These are phyloP conservation scores for Lachancea meyersii DNA, from an alignment of 805 yeast species.

Conservation along the genomic window DNA sequence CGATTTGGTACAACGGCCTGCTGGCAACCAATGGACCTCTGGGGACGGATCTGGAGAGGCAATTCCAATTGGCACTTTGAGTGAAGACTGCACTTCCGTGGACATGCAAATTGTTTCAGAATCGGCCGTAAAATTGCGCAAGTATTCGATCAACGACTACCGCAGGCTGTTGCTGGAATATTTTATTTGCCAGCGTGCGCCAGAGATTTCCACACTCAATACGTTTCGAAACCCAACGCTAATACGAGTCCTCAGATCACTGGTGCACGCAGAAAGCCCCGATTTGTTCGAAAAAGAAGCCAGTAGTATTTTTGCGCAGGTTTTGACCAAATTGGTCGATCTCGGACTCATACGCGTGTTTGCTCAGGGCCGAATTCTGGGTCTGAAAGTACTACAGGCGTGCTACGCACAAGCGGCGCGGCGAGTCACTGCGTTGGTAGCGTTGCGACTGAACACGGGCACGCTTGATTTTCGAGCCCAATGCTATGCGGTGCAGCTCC, in stretches of 20 bases:
- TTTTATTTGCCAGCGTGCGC: not conserved
- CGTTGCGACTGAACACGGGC: constrained; percentile 5
- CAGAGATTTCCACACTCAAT: constrained; percentile 6
- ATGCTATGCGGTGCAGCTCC: not conserved
- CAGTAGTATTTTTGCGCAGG: constrained; percentile 1
- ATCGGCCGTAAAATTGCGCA: too few species aligned
- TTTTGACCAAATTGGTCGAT: not conserved
- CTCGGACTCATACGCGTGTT: constrained; percentile 3
- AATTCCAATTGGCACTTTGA: too few species aligned
- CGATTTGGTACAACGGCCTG: not conserved
- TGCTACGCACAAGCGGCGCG: constrained; percentile 1
- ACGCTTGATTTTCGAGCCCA: not conserved
- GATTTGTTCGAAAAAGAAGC: constrained; percentile 1
- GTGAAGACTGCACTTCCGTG: too few species aligned
- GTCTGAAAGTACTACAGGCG: not conserved
- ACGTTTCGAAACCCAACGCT: constrained; percentile 2
- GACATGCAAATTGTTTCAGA: too few species aligned
- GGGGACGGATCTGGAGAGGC: too few species aligned
- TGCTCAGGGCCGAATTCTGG: constrained; percentile 4
- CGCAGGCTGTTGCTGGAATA: constrained; percentile 1
- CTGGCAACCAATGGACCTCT: too few species aligned
- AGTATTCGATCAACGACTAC: not conserved
- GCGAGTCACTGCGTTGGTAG: constrained; percentile 3
- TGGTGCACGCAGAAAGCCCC: not conserved
- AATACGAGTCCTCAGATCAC: not conserved